Conservation (phyloP, 257 asterid genomes). For the Capsicum baccatum region DNA sequence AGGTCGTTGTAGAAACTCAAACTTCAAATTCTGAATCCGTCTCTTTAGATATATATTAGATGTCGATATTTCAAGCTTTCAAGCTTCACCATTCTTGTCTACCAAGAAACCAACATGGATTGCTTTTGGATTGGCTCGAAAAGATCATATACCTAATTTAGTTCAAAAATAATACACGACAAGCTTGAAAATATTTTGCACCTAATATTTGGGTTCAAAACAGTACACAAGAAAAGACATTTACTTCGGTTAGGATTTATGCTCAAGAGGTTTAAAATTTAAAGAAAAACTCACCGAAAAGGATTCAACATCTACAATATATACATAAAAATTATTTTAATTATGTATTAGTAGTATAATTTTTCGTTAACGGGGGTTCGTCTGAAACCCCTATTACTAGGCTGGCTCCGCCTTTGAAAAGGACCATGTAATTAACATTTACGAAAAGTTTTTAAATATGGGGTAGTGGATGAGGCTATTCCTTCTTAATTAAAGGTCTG, state of each 20-base stretch:
- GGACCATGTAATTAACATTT: not conserved
- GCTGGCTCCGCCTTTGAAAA: not conserved
- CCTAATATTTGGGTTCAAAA: constrained; percentile 13
- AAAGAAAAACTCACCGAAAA: no score
- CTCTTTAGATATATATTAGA: not conserved
- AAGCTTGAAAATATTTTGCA: not conserved
- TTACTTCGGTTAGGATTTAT: not conserved
- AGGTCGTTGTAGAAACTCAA: not conserved
- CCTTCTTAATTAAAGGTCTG: no score
- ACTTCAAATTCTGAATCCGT: not conserved
- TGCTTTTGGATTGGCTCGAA: not conserved
- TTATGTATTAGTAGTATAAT: no score
- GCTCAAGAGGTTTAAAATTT: no score
- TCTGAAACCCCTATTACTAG: no score
- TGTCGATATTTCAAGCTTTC: not conserved
- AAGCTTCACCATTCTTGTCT: not conserved
- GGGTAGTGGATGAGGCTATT: no score
- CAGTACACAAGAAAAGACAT: not conserved
- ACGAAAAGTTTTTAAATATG: not conserved
- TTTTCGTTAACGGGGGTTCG: no score
- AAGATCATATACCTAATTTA: not conserved
- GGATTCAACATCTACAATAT: no score
- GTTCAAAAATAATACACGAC: not conserved
- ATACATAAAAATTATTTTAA: no score
- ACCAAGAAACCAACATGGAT: not conserved